Base-by-base conservation (phyloP, 2,329 filamentous ascomycete genomes). In the Exophiala mesophila region DNA sequence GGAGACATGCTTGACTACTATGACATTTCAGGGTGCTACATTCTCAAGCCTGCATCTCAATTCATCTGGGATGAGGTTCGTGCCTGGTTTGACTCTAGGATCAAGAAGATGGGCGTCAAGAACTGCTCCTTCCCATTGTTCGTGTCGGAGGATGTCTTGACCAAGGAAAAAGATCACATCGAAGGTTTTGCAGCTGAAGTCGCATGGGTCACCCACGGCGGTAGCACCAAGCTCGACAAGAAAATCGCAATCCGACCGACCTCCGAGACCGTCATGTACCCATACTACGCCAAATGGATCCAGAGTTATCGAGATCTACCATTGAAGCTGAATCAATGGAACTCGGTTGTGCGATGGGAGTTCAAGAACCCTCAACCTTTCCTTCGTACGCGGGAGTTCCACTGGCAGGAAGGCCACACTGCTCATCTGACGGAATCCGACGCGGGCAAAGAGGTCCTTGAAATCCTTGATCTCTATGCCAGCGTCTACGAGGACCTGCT, bases 1-100 rank as follows among this genome's bases (percentile, higher is more conserved):
- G 87, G 88, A 57, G 88, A 96, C 64, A 86, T 98, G 84, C 83
- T 97, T 58, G 89, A 95, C 61, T 98, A 96, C 77, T 97, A 96
- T 61, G 85, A 95, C 69, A 90, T 97, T 49, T 87, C 89, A n/a
- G 87, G 89, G 36, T 96, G 94, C 72, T 97, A 95, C 67, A 92
- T 97, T 63, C 77, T 94, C 64, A 89, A 87, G 69, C 80, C 80
- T 36, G 72, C 75, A 46, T 81, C 78, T 13, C 83, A 77, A 63
- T 73, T 73, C 48, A 80, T 84, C 59, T 84, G 80, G 80, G 79
- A 83, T 59, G 69, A 74, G 53, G 82, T 84, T 50, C 77, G 80
- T 56, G 63, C 63, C 35, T 72, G 63, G 63, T 73, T 71, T 58
- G 76, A 81, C 56, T 58, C 61, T 18, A 78, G 81, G 56, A 98